phyloP scores from a whole-genome alignment of 2,329 filamentous ascomycete species.

The Cladophialophora immunda region DNA sequence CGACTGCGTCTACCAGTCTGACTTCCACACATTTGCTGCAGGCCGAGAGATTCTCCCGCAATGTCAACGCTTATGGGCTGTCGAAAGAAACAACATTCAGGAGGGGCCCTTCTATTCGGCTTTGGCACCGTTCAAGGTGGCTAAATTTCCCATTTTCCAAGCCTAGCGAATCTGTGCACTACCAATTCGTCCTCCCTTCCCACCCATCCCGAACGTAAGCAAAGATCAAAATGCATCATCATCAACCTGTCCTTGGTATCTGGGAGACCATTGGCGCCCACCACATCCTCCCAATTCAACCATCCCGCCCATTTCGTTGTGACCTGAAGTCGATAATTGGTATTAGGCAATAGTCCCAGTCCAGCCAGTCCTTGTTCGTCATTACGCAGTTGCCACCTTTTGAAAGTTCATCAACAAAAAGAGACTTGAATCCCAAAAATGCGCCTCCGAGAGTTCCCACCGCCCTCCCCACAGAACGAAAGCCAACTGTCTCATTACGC shows the following conservation, averaged over 20 bases:
- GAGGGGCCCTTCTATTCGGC: background rate
- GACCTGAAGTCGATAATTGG: constrained; percentile 22
- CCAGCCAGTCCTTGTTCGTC: constrained; percentile 37
- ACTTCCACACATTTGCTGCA: no score
- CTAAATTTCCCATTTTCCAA: constrained; percentile 4
- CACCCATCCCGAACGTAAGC: background rate
- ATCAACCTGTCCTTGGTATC: constrained; percentile 19
- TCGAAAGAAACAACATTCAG: background rate
- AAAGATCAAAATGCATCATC: constrained; percentile 14
- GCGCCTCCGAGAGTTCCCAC: constrained; percentile 1
- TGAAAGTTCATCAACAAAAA: constrained; percentile 24
- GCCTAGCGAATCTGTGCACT: constrained; percentile 7
- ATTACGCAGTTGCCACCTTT: constrained; percentile 29
- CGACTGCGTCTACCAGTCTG: no score
- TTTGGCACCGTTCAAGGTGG: background rate
- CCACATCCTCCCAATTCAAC: constrained; percentile 13
- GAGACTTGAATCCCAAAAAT: constrained; percentile 5
- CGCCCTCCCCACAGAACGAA: constrained; percentile 5
- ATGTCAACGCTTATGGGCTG: no score
- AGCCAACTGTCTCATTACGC: constrained; percentile 23
- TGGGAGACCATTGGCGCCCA: constrained; percentile 12
- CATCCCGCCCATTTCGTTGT: constrained; percentile 12
- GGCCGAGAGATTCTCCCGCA: no score
- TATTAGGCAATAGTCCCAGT: constrained; percentile 36
- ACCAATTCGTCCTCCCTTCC: constrained; percentile 3